These are phyloP conservation scores for Teratosphaeriaceae sp. DNA, from an alignment of 2,329 filamentous ascomycete genomes.

Conservation along the genomic window DNA sequence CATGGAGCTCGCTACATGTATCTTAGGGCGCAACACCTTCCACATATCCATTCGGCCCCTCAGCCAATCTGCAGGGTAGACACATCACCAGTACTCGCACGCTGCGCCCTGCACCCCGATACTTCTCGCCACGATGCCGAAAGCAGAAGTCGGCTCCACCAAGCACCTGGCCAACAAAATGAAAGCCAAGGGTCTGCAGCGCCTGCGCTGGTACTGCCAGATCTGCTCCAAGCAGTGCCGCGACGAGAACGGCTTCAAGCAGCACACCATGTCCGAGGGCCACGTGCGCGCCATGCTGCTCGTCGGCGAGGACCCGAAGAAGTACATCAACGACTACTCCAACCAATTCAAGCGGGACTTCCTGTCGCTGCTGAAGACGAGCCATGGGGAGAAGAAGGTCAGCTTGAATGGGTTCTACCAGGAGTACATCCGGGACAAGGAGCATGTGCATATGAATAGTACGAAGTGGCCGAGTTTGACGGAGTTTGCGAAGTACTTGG, in stretches of 20 bases:
- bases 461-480: slow-evolving; percentile 84
- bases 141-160: slow-evolving; percentile 86
- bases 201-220: slow-evolving; percentile 84
- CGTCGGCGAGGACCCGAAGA: slow-evolving; percentile 80
- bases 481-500: slow-evolving; percentile 82
- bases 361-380: slow-evolving; percentile 66
- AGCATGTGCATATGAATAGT: slow-evolving; percentile 90
- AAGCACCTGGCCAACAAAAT: slow-evolving; percentile 88
- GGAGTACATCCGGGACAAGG: slow-evolving; percentile 79
- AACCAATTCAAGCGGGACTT: slow-evolving; percentile 79
- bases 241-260: slow-evolving; percentile 85
- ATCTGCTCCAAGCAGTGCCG: slow-evolving; percentile 70
- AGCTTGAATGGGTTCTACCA: slow-evolving; percentile 93
- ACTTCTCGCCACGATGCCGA: slow-evolving; percentile 70
- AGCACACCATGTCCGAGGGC: slow-evolving; percentile 72
- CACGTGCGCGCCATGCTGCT: slow-evolving; percentile 87
- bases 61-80: too few species aligned
- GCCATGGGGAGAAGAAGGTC: slow-evolving; percentile 85
- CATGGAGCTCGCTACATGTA: too few species aligned
- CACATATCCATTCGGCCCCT: too few species aligned
- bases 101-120: too few species aligned
- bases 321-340: slow-evolving; percentile 75
- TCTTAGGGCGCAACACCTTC: too few species aligned
- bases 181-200: slow-evolving; percentile 70
- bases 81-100: neutral